Evolutionary conservation across 805 yeast species (phyloP).

Genomic region (Ogataea glucozyma): DNA sequence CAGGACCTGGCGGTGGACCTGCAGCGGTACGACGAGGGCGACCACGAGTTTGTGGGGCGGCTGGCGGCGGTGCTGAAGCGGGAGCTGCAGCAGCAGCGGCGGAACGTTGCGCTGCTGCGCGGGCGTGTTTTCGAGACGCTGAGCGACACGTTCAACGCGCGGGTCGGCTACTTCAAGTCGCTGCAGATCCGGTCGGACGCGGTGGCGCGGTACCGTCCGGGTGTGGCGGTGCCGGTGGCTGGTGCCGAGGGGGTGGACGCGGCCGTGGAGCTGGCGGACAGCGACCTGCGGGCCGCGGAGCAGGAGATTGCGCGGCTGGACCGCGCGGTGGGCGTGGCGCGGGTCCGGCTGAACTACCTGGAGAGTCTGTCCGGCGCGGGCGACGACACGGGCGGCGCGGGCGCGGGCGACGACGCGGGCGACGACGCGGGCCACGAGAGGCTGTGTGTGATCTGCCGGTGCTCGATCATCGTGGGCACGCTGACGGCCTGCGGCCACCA

Average conservation of each 20-base stretch:
- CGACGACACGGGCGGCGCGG: conserved; percentile 24
- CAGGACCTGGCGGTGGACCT: conserved; percentile 28
- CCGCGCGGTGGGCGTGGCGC: conserved; percentile 30
- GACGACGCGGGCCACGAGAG: conserved; percentile 38
- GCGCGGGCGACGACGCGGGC: conserved; percentile 14
- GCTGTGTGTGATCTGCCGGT: conserved; percentile 78
- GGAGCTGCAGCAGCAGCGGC: conserved; percentile 46
- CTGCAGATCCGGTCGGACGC: conserved; percentile 86
- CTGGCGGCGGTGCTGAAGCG: conserved; percentile 23
- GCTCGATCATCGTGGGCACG: conserved; percentile 69
- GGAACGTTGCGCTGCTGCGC: conserved; percentile 40
- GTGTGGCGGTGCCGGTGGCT: conserved; percentile 20
- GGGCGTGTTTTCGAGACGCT: conserved; percentile 52
- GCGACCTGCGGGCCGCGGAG: conserved; percentile 16
- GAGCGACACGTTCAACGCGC: conserved; percentile 72
- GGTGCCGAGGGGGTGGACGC: conserved; percentile 24
- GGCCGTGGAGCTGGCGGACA: conserved; percentile 14
- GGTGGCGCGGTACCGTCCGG: conserved; percentile 49
- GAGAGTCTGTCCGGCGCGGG: conserved; percentile 37
- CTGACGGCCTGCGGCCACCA: conserved; percentile 90
- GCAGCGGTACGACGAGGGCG: conserved; percentile 30
- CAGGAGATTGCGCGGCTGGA: conserved; percentile 17
- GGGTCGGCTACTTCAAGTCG: conserved; percentile 79
- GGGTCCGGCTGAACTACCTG: conserved; percentile 51
- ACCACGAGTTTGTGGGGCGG: conserved; percentile 20